Evolutionary conservation across 2,329 filamentous ascomycete genomes (phyloP).

Genomic region (Colletotrichum eleusines): DNA sequence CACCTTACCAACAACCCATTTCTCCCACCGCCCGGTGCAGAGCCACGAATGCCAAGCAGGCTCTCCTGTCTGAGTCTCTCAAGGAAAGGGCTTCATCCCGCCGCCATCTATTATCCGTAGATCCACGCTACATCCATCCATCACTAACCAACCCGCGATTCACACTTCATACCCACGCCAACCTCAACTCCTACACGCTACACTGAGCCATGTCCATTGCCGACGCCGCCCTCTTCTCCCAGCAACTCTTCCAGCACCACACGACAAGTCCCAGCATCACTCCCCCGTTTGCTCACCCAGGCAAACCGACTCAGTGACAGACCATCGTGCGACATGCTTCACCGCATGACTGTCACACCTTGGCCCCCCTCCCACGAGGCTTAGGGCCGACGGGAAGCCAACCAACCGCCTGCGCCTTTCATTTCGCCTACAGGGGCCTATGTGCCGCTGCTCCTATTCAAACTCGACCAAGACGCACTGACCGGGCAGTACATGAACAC

Average conservation of each 20-base stretch:
- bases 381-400: slow-evolving; percentile 18
- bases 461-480: slow-evolving; percentile 20
- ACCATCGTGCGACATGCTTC: slow-evolving; percentile 14
- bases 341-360: slow-evolving; percentile 9
- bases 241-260: background rate
- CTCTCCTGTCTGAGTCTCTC: too few relatives aligned
- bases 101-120: background rate
- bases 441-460: slow-evolving; percentile 8
- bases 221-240: background rate
- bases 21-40: slow-evolving; percentile 12
- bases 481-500: slow-evolving; percentile 1
- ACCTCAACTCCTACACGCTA: background rate
- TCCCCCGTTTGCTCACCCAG: background rate
- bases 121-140: background rate
- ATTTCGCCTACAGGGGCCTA: slow-evolving; percentile 19
- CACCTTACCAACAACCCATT: slow-evolving; percentile 23
- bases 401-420: slow-evolving; percentile 5
- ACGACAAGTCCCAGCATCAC: background rate
- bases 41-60: background rate
- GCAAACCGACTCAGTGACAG: slow-evolving; percentile 1
- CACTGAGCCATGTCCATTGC: background rate
- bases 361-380: background rate
- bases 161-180: slow-evolving; percentile 2
- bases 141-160: background rate
- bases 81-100: slow-evolving; percentile 3